A percentile compares a stretch with the other conserved stretches of the same genome.
These are phyloP conservation scores for Aspergillus sp. DNA, from an alignment of 2,329 filamentous ascomycete genomes.

Conservation along the genomic window DNA sequence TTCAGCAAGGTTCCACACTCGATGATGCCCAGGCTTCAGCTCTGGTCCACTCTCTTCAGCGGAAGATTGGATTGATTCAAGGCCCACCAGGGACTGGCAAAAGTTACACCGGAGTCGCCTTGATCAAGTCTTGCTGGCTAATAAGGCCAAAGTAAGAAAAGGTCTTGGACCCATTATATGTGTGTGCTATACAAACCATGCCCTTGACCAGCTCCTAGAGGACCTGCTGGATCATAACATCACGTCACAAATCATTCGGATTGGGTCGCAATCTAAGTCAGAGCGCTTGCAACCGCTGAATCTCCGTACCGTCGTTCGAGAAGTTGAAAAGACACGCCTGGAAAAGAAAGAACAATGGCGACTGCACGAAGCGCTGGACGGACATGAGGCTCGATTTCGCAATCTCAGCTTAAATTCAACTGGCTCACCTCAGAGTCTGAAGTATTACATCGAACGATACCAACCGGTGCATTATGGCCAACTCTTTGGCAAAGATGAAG, in stretches of 20 bases:
- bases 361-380: constrained; percentile 9
- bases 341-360: constrained; percentile 23
- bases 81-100: constrained; percentile 30
- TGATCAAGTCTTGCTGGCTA: constrained; percentile 24
- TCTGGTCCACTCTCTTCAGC: constrained; percentile 16
- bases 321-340: constrained; percentile 33
- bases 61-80: constrained; percentile 23
- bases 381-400: constrained; percentile 10
- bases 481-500: constrained; percentile 9
- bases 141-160: constrained; percentile 16
- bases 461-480: constrained; percentile 3
- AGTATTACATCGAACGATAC: constrained; percentile 14
- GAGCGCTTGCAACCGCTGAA: constrained; percentile 51
- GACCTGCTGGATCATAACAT: constrained; percentile 47
- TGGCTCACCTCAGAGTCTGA: constrained; percentile 7
- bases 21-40: constrained; percentile 21
- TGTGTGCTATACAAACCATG: constrained; percentile 54
- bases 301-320: constrained; percentile 37
- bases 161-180: constrained; percentile 47
- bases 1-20: constrained; percentile 16
- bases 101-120: constrained; percentile 24
- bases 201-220: constrained; percentile 59
- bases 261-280: constrained; percentile 59
- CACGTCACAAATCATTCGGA: constrained; percentile 53
- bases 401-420: constrained; percentile 7